A percentile compares a stretch with the other conserved stretches of the same genome.
Evolutionary conservation across 192 early-diverging fungal genomes (phyloP).

Genomic region (Polychytrium aggregatum): DNA sequence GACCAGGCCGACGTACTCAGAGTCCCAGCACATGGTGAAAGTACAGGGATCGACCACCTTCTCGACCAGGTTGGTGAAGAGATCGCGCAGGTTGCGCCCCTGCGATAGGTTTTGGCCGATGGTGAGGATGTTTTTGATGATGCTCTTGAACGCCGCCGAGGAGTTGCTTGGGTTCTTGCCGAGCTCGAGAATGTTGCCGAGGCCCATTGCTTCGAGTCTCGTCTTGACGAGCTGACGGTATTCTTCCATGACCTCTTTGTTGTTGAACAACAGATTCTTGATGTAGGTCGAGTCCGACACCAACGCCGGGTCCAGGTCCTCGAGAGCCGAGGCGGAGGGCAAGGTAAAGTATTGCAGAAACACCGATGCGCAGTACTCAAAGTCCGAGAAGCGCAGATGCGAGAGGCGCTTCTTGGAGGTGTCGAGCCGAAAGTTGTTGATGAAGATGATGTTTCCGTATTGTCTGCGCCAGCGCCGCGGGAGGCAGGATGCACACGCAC

Average conservation of each 20-base stretch:
- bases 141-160: constrained; percentile 18
- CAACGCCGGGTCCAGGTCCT: constrained; percentile 29
- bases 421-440: constrained; percentile 37
- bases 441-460: constrained; percentile 41
- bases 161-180: neutral
- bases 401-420: constrained; percentile 40
- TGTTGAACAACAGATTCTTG: constrained; percentile 26
- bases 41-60: constrained; percentile 31
- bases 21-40: too few species aligned
- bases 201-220: constrained; percentile 3
- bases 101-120: constrained; percentile 21
- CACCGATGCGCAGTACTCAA: constrained; percentile 29
- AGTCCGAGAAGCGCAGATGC: constrained; percentile 29
- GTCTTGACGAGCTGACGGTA: constrained; percentile 8
- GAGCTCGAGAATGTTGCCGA: neutral
- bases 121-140: constrained; percentile 24
- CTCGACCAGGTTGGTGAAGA: constrained; percentile 28
- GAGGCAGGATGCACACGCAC: too few species aligned
- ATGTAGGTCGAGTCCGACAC: constrained; percentile 34
- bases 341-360: constrained; percentile 27
- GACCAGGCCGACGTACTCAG: too few species aligned
- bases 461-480: constrained; percentile 10
- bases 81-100: constrained; percentile 28
- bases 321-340: constrained; percentile 7
- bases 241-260: constrained; percentile 32